Evolutionary conservation across 1,284 basidiomycete species (phyloP).

Genomic region (Mycena citricolor): DNA sequence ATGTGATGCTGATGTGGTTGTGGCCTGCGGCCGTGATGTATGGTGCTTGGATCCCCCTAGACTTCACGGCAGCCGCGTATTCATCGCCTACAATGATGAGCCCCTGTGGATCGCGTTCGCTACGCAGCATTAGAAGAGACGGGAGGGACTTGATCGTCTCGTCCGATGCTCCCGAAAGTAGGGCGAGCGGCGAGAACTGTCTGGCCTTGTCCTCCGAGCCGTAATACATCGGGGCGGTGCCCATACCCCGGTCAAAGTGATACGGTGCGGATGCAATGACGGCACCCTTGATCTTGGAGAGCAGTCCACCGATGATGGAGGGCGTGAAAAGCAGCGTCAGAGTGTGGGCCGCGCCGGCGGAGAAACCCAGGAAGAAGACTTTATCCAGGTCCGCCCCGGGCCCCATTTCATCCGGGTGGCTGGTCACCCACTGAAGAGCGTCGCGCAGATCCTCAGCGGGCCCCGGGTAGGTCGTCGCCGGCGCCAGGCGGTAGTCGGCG

Average conservation of each 20-base stretch:
- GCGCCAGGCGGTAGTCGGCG: conserved; percentile 63
- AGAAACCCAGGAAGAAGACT: conserved; percentile 57
- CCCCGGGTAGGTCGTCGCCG: conserved; percentile 50
- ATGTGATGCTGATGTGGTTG: conserved; percentile 61
- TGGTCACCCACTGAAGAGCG: conserved; percentile 52
- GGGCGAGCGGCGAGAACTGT: conserved; percentile 39
- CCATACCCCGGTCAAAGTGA: conserved; percentile 30
- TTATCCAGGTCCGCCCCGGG: conserved; percentile 37
- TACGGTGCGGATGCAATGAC: conserved; percentile 48
- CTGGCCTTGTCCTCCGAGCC: conserved; percentile 40
- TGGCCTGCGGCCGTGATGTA: conserved; percentile 49
- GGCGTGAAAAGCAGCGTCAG: conserved; percentile 46
- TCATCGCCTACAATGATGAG: conserved; percentile 35
- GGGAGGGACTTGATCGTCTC: conserved; percentile 42
- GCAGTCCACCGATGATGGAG: conserved; percentile 34
- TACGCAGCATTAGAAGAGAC: conserved; percentile 44
- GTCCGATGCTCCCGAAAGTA: conserved; percentile 37
- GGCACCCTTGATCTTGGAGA: conserved; percentile 42
- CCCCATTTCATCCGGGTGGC: conserved; percentile 32
- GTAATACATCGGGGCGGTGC: conserved; percentile 44
- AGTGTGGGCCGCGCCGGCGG: conserved; percentile 53
- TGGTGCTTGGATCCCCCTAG: conserved; percentile 29
- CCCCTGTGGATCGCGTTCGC: conserved; percentile 51
- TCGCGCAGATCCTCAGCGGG: conserved; percentile 55
- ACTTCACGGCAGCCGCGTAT: conserved; percentile 38